Base-by-base conservation (phyloP, 169 alveolate genomes). In the Eimeria maxima region DNA sequence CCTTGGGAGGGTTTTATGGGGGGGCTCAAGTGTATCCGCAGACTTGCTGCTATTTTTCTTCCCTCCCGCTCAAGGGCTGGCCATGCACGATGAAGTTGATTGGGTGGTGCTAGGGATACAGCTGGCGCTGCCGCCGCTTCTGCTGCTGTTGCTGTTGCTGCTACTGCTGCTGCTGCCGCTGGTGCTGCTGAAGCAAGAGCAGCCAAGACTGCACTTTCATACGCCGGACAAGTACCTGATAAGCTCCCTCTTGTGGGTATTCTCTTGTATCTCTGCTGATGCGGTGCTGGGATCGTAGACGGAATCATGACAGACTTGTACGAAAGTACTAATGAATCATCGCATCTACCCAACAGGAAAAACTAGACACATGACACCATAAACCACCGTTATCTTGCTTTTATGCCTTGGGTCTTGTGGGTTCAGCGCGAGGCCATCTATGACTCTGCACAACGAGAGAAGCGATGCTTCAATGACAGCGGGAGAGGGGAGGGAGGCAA, bases 11-110 rank as follows among this genome's bases (percentile, higher is more conserved):
- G 47, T 13, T 47, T 47, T 6, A 13, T 33, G 45, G 20, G 80
- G 50, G 80, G 80, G 16, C 42, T 47, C 80, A 42, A 8, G 13
- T 69, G 50, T 10, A 13, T 18, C 24, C 18, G 80, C 80, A 69
- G 45, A 33, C 8, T 69, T 0, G 80, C 80, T 14, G 45, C 80
- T n/a, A 69, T 69, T 10, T 8, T 10, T n/a, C n/a, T 69, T 5
- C 80, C 80, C 80, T 69, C 80, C 47, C 80, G 42, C n/a, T 69
- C 80, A 16, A 69, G 20, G n/a, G 18, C 18, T 13, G 80, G 80
- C 80, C 80, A 69, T n/a, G 45, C 45, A n/a, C 80, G 80, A 69
- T 69, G 45, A 10, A 24, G 80, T 33, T 2, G 16, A 69, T 27
- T 6, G 45, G 13, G 11, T n/a, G n/a, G n/a, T n/a, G n/a, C n/a